Evolutionary conservation across 306 rosid genomes (phyloP).

Genomic region (Gastrolobium bilobum): DNA sequence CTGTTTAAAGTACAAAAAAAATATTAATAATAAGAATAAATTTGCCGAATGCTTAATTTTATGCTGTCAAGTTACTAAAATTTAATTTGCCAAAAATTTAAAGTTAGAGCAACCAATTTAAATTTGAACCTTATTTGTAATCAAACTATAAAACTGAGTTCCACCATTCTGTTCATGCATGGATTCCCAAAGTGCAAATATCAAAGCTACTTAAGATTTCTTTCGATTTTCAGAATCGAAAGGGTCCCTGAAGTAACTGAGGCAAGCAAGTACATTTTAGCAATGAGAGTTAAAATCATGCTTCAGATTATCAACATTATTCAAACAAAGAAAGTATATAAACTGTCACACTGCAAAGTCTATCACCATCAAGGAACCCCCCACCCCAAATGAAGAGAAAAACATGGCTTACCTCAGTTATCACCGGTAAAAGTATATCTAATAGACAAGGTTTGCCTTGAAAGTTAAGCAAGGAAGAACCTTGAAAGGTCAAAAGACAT

Average conservation of each 20-base stretch:
- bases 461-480: slow-evolving; percentile 44
- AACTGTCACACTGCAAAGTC: slow-evolving; percentile 40
- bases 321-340: slow-evolving; percentile 40
- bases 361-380: neutral
- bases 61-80: neutral
- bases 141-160: slow-evolving; percentile 7
- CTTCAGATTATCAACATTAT: slow-evolving; percentile 39
- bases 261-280: neutral
- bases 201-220: neutral
- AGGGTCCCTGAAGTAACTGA: neutral
- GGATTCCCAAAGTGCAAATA: slow-evolving; percentile 1
- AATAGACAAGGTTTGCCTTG: slow-evolving; percentile 46
- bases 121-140: neutral
- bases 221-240: neutral
- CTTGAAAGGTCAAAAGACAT: slow-evolving; percentile 42
- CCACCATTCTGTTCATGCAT: neutral
- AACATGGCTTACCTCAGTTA: slow-evolving; percentile 42
- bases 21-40: neutral
- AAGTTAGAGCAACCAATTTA: neutral
- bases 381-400: neutral
- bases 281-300: slow-evolving; percentile 15
- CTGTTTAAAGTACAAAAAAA: neutral
- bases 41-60: neutral
- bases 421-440: slow-evolving; percentile 39
- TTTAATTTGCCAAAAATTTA: neutral